phyloP scores from a whole-genome alignment of 805 yeast genomes.

The Candida succiphila region DNA sequence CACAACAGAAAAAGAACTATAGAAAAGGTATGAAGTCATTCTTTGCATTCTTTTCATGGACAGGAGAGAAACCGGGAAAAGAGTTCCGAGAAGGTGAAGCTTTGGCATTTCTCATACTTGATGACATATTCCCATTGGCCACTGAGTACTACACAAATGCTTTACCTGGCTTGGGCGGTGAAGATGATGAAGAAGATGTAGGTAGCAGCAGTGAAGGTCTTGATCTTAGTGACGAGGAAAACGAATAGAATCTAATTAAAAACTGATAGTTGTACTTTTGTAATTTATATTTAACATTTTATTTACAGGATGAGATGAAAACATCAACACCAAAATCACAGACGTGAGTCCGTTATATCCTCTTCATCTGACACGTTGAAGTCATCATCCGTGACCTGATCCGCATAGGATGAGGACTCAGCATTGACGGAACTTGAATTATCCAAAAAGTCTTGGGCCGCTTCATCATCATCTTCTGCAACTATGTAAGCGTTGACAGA shows the following conservation, averaged over 20 bases:
- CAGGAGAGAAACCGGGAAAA: slow-evolving; percentile 67
- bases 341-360: no score
- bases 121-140: slow-evolving; percentile 80
- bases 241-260: slow-evolving; percentile 10
- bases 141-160: slow-evolving; percentile 75
- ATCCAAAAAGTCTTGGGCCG: slow-evolving; percentile 10
- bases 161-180: slow-evolving; percentile 48
- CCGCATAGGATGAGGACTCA: background rate
- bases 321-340: slow-evolving; percentile 4
- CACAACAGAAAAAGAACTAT: slow-evolving; percentile 49
- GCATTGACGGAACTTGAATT: slow-evolving; percentile 5
- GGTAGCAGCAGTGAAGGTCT: slow-evolving; percentile 33
- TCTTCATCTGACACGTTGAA: slow-evolving; percentile 12
- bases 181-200: slow-evolving; percentile 39
- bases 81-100: slow-evolving; percentile 76
- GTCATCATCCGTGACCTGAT: no score
- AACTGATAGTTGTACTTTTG: background rate
- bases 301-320: background rate
- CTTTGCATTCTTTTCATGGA: slow-evolving; percentile 83
- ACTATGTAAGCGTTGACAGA: slow-evolving; percentile 11
- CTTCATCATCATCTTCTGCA: slow-evolving; percentile 13
- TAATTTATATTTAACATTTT: background rate
- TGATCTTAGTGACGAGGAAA: slow-evolving; percentile 47
- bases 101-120: slow-evolving; percentile 59
- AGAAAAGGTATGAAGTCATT: slow-evolving; percentile 72